A percentile compares a stretch with the other conserved stretches of the same genome.
phyloP scores from a whole-genome alignment of 2,329 filamentous ascomycete genomes.

The Thielaviopsis punctulata region DNA sequence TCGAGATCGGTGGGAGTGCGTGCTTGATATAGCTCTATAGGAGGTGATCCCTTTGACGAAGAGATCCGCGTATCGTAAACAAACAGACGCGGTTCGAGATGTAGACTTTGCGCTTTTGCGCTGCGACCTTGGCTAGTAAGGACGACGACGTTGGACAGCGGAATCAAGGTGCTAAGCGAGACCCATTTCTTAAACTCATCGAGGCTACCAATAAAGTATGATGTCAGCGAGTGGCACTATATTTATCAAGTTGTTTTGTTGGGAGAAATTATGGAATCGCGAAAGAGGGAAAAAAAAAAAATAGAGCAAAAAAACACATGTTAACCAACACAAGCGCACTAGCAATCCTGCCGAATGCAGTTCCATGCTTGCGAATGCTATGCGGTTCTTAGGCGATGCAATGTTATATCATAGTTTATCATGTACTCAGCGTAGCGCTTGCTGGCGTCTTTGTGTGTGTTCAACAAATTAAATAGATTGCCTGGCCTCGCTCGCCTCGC shows the following conservation, averaged over 20 bases:
- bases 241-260: background rate
- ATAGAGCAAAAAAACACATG: background rate
- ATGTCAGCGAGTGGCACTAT: slow-evolving; percentile 7
- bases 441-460: background rate
- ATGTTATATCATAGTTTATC: background rate
- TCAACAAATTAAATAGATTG: background rate
- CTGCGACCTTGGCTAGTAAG: slow-evolving; percentile 74
- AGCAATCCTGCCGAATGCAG: background rate
- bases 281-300: background rate
- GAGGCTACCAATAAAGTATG: slow-evolving; percentile 33
- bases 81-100: slow-evolving; percentile 78
- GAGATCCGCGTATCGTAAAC: slow-evolving; percentile 75
- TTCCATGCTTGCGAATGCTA: background rate
- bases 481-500: background rate
- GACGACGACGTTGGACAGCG: slow-evolving; percentile 63
- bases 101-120: slow-evolving; percentile 62
- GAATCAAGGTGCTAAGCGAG: slow-evolving; percentile 54
- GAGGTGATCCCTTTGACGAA: slow-evolving; percentile 33
- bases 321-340: slow-evolving; percentile 13
- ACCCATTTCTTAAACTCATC: slow-evolving; percentile 79
- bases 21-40: slow-evolving; percentile 29
- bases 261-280: background rate
- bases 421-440: background rate
- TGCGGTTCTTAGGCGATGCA: background rate
- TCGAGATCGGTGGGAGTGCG: slow-evolving; percentile 25